Conservation (phyloP, 805 yeast genomes). For the Ogataea philodendri region DNA sequence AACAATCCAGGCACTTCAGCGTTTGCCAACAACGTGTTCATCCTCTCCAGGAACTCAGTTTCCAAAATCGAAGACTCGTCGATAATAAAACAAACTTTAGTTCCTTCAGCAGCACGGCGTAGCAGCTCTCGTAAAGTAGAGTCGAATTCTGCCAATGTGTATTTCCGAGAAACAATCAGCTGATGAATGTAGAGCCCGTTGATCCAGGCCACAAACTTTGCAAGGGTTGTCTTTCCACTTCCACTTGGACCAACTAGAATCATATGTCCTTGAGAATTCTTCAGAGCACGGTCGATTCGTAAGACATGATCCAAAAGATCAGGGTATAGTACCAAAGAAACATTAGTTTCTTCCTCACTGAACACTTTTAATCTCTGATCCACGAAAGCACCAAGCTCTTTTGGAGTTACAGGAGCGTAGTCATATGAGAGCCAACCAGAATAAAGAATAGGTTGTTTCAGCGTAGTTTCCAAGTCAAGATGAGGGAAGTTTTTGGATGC, state of each 20-base stretch:
- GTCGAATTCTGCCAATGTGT: conserved; percentile 65
- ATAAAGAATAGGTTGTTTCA: conserved; percentile 56
- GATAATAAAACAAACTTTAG: conserved; percentile 65
- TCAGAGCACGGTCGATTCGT: conserved; percentile 75
- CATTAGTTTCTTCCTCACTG: conserved; percentile 73
- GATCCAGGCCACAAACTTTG: conserved; percentile 88
- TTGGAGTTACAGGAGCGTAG: conserved; percentile 54
- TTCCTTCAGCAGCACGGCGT: conserved; percentile 48
- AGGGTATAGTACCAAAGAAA: conserved; percentile 59
- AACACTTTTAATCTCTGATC: conserved; percentile 64
- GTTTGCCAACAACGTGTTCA: conserved; percentile 91
- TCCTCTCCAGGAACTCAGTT: conserved; percentile 78
- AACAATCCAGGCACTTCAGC: conserved; percentile 90
- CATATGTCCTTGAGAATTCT: conserved; percentile 87
- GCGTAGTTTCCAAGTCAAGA: conserved; percentile 34
- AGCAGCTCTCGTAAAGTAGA: conserved; percentile 54
- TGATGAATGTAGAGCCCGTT: conserved; percentile 67
- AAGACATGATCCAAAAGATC: conserved; percentile 72
- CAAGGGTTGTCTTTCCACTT: conserved; percentile 74
- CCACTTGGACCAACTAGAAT: conserved; percentile 81
- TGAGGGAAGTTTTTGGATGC: conserved; percentile 46
- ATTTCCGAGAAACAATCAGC: conserved; percentile 54
- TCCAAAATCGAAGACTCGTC: conserved; percentile 80
- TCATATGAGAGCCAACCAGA: conserved; percentile 72
- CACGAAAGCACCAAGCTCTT: conserved; percentile 52